phyloP scores from a whole-genome alignment of 2,329 filamentous ascomycete genomes.

The Colletotrichum shisoi region DNA sequence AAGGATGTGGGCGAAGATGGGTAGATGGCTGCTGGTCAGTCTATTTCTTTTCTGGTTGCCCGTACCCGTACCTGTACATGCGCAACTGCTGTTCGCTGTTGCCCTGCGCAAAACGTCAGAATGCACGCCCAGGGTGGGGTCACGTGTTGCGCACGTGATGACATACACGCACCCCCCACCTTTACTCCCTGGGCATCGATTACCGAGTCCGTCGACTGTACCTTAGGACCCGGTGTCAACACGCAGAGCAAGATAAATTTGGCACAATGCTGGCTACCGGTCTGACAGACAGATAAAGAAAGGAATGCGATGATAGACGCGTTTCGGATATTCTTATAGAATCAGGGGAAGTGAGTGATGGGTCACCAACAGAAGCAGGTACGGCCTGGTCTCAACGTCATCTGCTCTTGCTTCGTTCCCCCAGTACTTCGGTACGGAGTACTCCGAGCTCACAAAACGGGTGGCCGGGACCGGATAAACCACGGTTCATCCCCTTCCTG shows the following conservation, averaged over 20 bases:
- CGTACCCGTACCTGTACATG: neutral
- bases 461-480: constrained; percentile 38
- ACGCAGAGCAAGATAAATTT: neutral
- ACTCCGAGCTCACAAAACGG: constrained; percentile 27
- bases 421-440: constrained; percentile 8
- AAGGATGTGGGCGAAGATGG: neutral
- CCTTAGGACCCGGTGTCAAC: neutral
- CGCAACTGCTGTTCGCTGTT: neutral
- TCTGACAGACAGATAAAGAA: neutral
- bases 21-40: neutral
- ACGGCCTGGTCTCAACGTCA: constrained; percentile 30
- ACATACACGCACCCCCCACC: neutral
- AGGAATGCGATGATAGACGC: neutral
- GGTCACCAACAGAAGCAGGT: neutral
- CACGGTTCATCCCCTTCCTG: constrained; percentile 9
- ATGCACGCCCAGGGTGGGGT: constrained; percentile 23
- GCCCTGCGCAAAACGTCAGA: constrained; percentile 15
- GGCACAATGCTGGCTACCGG: too few species aligned
- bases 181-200: neutral
- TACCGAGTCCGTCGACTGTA: neutral
- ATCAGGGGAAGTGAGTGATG: neutral
- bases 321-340: neutral
- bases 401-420: constrained; percentile 17
- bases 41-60: too few species aligned
- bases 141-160: constrained; percentile 37